Evolutionary conservation across 345 rosid genomes (phyloP), one percentile per base, ranked within the genome.

Genomic region (Euphorbia pulcherrima): DNA sequence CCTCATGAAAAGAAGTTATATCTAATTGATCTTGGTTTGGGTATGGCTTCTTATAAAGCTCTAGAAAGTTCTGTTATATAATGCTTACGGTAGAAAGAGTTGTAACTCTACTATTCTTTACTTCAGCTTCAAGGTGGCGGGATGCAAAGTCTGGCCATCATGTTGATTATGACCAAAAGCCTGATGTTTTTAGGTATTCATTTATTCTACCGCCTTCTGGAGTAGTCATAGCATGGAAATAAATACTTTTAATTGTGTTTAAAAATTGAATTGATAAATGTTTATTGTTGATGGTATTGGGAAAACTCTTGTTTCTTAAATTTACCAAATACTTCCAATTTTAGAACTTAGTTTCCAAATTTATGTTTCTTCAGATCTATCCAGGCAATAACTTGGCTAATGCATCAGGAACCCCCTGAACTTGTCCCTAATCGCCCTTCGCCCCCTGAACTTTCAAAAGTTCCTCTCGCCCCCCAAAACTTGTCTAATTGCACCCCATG

Each of bases 21-120:
- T 79, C 90, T 92, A 72, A 83, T 92, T 69, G 97, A 92, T 81
- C 96, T 92, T 81, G 97, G 97, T 72, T 80, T 92, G 72, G 97
- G 97, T 92, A 81, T 48, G 27, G 16, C 20, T 39, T 68, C 27
- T 39, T 21, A 14, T 44, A 63, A 54, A 44, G 33, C 21, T 70
- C 40, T 26, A 21, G 60, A 44, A 33, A n/a, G 50, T 69, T 24
- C 27, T 44, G 2, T 50, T 30, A 5, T 68, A n/a, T 53, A 50
- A 65, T 56, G 35, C 20, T 65, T 55, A 55, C 46, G 39, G 18
- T 67, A 50, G 60, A 46, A 44, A 69, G 55, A 55, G n/a, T 55
- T 70, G 57, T 70, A 62, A 68, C 28, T 56, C n/a, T 30, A 18
- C 50, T 63, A 18, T 54, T 55, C 28, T 56, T 23, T 37, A 37